Percentiles rank a stretch among this genome's conserved stretches.
Evolutionary conservation across 495 filamentous ascomycete species (phyloP).

Genomic region (Daldinia grandis): DNA sequence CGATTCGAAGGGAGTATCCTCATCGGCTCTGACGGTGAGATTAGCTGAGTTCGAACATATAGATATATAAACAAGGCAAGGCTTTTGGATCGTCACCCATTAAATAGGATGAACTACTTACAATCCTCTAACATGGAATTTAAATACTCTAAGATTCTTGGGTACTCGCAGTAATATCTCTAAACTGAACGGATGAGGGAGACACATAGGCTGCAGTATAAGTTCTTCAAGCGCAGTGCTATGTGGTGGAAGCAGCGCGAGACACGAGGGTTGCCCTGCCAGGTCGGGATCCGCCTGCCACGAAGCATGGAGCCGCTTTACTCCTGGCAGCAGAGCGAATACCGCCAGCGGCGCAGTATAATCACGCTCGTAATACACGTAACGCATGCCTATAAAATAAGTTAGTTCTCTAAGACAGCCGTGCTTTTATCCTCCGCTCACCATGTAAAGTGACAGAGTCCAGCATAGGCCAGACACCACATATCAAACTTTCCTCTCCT

Average conservation of each 20-base stretch:
- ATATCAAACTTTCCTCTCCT: background rate
- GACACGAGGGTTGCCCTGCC: background rate
- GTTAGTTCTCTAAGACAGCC: background rate
- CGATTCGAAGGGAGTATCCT: background rate
- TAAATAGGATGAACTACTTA: background rate
- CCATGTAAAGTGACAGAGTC: background rate
- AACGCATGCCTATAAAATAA: background rate
- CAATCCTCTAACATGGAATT: background rate
- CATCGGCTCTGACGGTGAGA: background rate
- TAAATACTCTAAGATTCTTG: background rate
- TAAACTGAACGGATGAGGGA: background rate
- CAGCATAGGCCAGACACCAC: background rate
- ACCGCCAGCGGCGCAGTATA: background rate
- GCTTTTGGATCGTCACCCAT: background rate
- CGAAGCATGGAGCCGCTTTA: background rate
- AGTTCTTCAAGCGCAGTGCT: background rate
- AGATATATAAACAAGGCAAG: background rate
- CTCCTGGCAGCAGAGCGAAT: background rate
- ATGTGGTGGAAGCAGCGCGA: background rate
- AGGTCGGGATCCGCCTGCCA: background rate
- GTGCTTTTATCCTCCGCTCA: background rate
- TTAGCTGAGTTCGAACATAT: background rate
- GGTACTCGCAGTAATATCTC: background rate
- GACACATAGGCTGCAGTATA: background rate
- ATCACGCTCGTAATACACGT: too few relatives aligned